Evolutionary conservation across 768 basidiomycete species (phyloP).

Genomic region (Lenzites betulinus): DNA sequence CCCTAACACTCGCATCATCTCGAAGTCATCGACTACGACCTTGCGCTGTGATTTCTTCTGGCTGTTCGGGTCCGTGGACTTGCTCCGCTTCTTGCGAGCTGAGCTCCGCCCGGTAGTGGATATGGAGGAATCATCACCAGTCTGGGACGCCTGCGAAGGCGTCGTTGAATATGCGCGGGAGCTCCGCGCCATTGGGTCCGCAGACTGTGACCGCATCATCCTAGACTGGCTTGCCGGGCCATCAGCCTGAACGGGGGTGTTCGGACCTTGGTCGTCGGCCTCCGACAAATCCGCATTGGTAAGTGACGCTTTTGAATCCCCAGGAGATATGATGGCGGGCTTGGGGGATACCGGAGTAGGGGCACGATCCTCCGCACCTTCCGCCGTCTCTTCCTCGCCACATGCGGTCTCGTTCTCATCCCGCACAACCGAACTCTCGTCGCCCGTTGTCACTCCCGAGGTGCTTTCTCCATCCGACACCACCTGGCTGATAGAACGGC

Average conservation of each 20-base stretch:
- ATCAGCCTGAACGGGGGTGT: conserved; percentile 28
- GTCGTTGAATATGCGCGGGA: conserved; percentile 63
- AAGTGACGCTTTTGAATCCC: neutral
- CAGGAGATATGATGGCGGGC: conserved; percentile 4
- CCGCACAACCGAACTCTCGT: conserved; percentile 1
- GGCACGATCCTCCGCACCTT: conserved; percentile 24
- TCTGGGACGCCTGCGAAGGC: conserved; percentile 46
- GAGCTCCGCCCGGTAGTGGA: conserved; percentile 50
- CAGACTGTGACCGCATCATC: conserved; percentile 79
- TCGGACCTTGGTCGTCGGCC: conserved; percentile 24
- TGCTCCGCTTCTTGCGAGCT: conserved; percentile 55
- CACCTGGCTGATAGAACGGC: conserved; percentile 36
- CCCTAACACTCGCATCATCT: conserved; percentile 95
- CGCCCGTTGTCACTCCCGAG: conserved; percentile 20
- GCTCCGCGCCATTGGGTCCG: conserved; percentile 68
- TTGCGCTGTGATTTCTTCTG: conserved; percentile 62
- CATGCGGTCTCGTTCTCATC: conserved; percentile 11
- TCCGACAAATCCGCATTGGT: conserved; percentile 15
- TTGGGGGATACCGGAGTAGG: conserved; percentile 24
- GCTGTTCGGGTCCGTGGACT: conserved; percentile 50
- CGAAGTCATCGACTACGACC: conserved; percentile 88
- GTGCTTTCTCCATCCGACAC: conserved; percentile 27
- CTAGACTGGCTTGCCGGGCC: conserved; percentile 42
- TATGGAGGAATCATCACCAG: conserved; percentile 66
- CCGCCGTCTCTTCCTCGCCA: conserved; percentile 18